Conservation (phyloP, 192 early-diverging fungal genomes). For the Coemansia aciculifera region DNA sequence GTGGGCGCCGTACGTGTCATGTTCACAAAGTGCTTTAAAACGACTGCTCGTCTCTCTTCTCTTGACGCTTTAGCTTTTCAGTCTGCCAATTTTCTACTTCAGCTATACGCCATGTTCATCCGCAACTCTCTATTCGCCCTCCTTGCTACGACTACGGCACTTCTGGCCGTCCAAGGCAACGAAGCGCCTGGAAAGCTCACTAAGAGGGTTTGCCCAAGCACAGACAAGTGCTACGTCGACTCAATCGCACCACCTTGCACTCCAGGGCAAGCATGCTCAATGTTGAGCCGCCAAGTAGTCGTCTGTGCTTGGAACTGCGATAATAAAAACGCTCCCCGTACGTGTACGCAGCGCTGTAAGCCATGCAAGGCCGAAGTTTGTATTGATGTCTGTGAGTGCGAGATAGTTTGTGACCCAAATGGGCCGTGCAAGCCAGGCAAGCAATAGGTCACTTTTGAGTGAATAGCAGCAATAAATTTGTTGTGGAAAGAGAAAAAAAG, state of each 20-base stretch:
- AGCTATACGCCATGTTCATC: background rate
- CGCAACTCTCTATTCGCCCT: background rate
- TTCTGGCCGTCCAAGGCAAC: background rate
- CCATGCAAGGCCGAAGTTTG: constrained; percentile 36
- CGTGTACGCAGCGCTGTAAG: constrained; percentile 30
- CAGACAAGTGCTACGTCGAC: constrained; percentile 33
- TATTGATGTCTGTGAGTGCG: constrained; percentile 23
- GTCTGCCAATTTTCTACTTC: background rate
- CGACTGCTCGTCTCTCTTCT: background rate
- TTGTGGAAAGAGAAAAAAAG: background rate
- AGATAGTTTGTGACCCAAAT: constrained; percentile 23
- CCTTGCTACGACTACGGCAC: background rate
- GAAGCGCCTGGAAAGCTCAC: background rate
- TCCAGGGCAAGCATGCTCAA: constrained; percentile 16
- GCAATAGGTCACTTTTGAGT: background rate
- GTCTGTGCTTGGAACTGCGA: constrained; percentile 30
- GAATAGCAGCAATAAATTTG: background rate
- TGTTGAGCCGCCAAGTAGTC: constrained; percentile 10
- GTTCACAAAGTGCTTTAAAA: background rate
- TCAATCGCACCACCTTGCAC: constrained; percentile 10
- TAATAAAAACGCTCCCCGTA: background rate
- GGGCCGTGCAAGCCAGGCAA: constrained; percentile 28
- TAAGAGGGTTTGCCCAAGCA: constrained; percentile 13
- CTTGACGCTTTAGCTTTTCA: background rate
- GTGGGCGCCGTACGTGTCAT: background rate